Conservation (phyloP, 1,139 yeast genomes). For the Pichia sp. region DNA sequence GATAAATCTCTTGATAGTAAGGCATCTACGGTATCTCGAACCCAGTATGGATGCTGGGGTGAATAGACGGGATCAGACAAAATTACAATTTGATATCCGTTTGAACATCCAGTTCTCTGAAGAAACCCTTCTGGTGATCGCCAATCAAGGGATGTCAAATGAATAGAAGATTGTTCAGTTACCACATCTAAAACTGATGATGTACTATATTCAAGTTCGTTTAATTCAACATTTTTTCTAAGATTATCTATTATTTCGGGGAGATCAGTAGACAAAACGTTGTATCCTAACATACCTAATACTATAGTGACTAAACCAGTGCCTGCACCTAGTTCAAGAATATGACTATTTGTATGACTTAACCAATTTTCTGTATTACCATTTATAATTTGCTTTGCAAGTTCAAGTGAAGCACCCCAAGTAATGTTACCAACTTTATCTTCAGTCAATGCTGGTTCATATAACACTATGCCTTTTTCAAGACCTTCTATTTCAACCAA, state of each 20-base stretch:
- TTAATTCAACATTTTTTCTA: slow-evolving; percentile 45
- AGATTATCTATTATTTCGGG: slow-evolving; percentile 70
- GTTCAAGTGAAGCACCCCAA: slow-evolving; percentile 85
- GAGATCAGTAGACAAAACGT: slow-evolving; percentile 64
- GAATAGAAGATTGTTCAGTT: background rate
- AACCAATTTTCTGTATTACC: slow-evolving; percentile 23
- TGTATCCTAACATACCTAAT: slow-evolving; percentile 42
- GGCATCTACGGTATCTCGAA: slow-evolving; percentile 47
- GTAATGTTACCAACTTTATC: slow-evolving; percentile 90
- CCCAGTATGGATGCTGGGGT: slow-evolving; percentile 67
- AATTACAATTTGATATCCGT: slow-evolving; percentile 49
- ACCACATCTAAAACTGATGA: background rate
- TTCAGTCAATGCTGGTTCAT: slow-evolving; percentile 79
- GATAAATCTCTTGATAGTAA: slow-evolving; percentile 32
- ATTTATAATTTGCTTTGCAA: slow-evolving; percentile 47
- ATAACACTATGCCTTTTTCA: slow-evolving; percentile 34
- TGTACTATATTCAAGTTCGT: slow-evolving; percentile 29
- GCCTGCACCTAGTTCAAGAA: slow-evolving; percentile 86
- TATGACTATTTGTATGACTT: slow-evolving; percentile 29
- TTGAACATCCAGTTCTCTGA: slow-evolving; percentile 15
- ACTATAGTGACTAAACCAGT: slow-evolving; percentile 86
- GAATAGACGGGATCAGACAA: slow-evolving; percentile 89
- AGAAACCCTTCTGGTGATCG: slow-evolving; percentile 42
- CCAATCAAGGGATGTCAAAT: slow-evolving; percentile 57
- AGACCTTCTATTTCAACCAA: slow-evolving; percentile 18